Evolutionary conservation across 345 rosid species (phyloP).

Genomic region (Linum usitatissimum): DNA sequence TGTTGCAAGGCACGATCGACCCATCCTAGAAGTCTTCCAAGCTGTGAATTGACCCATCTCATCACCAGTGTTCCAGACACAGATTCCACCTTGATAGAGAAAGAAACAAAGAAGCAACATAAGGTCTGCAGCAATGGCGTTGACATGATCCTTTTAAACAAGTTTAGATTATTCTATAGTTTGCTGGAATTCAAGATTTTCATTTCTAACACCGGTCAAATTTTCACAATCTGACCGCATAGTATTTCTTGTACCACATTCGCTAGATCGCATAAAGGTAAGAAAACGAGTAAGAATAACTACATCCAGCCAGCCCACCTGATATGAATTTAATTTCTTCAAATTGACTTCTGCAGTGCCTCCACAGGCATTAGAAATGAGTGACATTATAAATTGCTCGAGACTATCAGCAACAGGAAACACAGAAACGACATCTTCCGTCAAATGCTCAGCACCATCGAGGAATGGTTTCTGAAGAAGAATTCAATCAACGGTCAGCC

Average conservation of each 20-base stretch:
- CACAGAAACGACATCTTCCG: conserved; percentile 86
- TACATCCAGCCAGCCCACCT: conserved; percentile 36
- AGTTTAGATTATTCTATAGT: too few species aligned
- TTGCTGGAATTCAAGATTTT: too few species aligned
- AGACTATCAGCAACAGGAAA: conserved; percentile 86
- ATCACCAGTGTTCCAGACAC: conserved; percentile 85
- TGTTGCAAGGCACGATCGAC: conserved; percentile 89
- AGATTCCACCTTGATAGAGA: conserved; percentile 54
- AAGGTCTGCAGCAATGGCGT: not conserved
- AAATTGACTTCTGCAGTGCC: conserved; percentile 48
- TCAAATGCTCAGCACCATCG: conserved; percentile 75
- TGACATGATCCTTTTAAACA: not conserved
- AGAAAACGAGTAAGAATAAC: conserved; percentile 1
- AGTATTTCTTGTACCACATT: not conserved
- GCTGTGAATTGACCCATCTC: conserved; percentile 94
- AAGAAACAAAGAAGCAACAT: conserved; percentile 1
- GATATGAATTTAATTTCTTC: conserved; percentile 61
- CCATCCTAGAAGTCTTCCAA: conserved; percentile 81
- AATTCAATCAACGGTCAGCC: not conserved
- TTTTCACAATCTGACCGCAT: too few species aligned
- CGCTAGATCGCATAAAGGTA: not conserved
- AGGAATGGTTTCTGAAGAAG: conserved; percentile 84
- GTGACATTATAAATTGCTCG: conserved; percentile 65
- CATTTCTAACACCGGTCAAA: too few species aligned
- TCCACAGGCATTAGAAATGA: conserved; percentile 48